Percentiles rank a stretch among this genome's conserved stretches.
phyloP scores from a whole-genome alignment of 495 filamentous ascomycete genomes.

The Lindgomyces ingoldianus region DNA sequence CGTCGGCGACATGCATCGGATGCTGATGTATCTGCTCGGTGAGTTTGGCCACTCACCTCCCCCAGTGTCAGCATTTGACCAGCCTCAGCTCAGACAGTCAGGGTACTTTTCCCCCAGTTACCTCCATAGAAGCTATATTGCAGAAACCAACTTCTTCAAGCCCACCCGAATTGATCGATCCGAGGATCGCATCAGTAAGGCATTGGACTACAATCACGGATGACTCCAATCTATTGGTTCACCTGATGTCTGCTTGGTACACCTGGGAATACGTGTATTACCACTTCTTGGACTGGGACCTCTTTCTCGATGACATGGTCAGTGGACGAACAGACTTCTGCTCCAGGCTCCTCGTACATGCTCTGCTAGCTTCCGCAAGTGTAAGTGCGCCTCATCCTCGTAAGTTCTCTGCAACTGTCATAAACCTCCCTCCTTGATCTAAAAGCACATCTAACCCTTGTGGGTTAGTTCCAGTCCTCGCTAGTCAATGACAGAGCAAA shows the following conservation, averaged over 20 bases:
- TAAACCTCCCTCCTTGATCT: neutral
- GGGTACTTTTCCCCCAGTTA: neutral
- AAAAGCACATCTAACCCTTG: neutral
- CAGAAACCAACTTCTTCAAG: neutral
- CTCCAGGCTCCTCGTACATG: constrained; percentile 27
- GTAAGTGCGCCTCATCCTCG: constrained; percentile 10
- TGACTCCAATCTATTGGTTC: constrained; percentile 3
- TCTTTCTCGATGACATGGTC: constrained; percentile 23
- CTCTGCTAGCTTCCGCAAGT: constrained; percentile 25
- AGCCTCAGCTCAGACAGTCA: constrained; percentile 24
- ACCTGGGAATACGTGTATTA: constrained; percentile 22
- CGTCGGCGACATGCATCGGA: constrained; percentile 24
- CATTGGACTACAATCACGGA: constrained; percentile 22
- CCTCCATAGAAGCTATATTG: constrained; percentile 11
- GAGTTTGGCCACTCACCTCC: neutral
- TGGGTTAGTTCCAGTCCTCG: constrained; percentile 17
- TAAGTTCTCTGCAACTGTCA: neutral
- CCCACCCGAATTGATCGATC: neutral
- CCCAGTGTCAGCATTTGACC: constrained; percentile 3
- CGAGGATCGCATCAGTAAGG: constrained; percentile 1
- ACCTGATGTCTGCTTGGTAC: constrained; percentile 17
- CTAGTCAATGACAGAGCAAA: constrained; percentile 24
- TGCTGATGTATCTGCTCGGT: constrained; percentile 27
- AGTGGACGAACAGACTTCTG: constrained; percentile 15
- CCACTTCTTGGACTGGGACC: constrained; percentile 32